These are phyloP conservation scores for Osmanthus fragrans DNA, from an alignment of 257 asterid species.

Conservation along the genomic window DNA sequence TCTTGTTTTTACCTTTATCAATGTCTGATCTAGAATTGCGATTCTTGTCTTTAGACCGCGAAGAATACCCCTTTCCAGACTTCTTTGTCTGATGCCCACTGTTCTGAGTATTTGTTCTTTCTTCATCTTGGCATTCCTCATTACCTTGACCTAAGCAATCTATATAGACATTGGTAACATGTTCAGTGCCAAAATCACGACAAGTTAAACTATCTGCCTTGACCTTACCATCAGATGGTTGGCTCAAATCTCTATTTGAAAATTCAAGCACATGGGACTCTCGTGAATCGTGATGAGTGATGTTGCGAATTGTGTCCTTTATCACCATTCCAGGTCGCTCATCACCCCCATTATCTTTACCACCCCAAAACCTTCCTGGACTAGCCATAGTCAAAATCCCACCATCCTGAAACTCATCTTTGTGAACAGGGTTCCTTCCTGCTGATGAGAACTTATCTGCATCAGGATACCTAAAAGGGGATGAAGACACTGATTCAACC, in stretches of 20 bases:
- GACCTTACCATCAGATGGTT: conserved; percentile 19
- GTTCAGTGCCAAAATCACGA: conserved; percentile 25
- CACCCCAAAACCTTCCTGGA: conserved; percentile 52
- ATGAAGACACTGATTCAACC: conserved; percentile 94
- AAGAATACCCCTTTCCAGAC: conserved; percentile 61
- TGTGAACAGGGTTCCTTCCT: conserved; percentile 40
- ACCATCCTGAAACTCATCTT: conserved; percentile 50
- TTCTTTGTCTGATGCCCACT: conserved; percentile 50
- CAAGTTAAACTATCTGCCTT: conserved; percentile 28
- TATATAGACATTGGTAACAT: conserved; percentile 28
- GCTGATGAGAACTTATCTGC: conserved; percentile 48
- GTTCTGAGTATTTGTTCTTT: conserved; percentile 37
- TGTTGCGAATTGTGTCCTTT: conserved; percentile 41
- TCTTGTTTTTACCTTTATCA: conserved; percentile 45
- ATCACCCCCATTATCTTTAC: conserved; percentile 44
- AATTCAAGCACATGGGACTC: conserved; percentile 35
- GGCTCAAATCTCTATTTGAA: conserved; percentile 27
- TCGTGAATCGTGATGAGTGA: conserved; percentile 33
- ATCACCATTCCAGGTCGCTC: conserved; percentile 35
- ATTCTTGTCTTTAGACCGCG: conserved; percentile 60
- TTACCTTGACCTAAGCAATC: conserved; percentile 39
- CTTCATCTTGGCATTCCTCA: conserved; percentile 46
- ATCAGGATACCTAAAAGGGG: conserved; percentile 64
- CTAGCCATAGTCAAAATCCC: conserved; percentile 36
- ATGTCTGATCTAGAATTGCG: conserved; percentile 50